phyloP scores from a whole-genome alignment of 2,329 filamentous ascomycete species.

The Cytospora paraplurivora region DNA sequence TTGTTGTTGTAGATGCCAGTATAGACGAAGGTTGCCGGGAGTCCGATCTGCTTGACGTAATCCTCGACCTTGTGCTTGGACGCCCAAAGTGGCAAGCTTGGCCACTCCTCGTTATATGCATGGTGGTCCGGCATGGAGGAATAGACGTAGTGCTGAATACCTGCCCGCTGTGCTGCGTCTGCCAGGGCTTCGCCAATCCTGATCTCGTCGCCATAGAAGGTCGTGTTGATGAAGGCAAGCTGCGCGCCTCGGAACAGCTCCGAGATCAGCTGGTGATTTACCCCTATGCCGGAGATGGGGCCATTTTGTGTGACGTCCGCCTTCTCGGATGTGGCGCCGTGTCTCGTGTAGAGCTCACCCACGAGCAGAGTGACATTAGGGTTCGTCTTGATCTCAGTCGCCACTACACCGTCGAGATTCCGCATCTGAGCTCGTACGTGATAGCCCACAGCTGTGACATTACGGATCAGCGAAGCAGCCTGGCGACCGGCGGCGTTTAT shows the following conservation, averaged over 20 bases:
- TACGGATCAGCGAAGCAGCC: constrained; percentile 90
- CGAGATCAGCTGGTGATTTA: constrained; percentile 72
- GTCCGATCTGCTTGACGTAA: constrained; percentile 78
- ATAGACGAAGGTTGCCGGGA: constrained; percentile 91
- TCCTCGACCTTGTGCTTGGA: constrained; percentile 92
- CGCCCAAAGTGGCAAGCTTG: constrained; percentile 84
- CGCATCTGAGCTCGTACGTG: constrained; percentile 89
- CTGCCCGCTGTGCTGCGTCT: constrained; percentile 81
- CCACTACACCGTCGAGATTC: constrained; percentile 83
- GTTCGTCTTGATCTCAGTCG: constrained; percentile 79
- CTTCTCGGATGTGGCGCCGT: constrained; percentile 48
- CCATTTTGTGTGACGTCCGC: constrained; percentile 69
- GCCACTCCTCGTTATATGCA: constrained; percentile 75
- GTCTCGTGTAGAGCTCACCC: constrained; percentile 64
- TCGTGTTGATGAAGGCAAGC: constrained; percentile 96
- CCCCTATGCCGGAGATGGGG: constrained; percentile 62
- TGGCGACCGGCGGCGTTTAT: constrained; percentile 96
- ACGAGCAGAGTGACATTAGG: constrained; percentile 72
- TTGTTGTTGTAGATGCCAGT: constrained; percentile 99
- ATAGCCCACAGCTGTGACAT: constrained; percentile 91
- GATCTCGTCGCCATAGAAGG: constrained; percentile 93
- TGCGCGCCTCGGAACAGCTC: constrained; percentile 82
- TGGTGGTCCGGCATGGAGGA: constrained; percentile 97
- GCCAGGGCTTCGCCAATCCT: constrained; percentile 86
- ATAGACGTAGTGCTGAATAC: constrained; percentile 91